Evolutionary conservation across 2,329 filamentous ascomycete genomes (phyloP).

Genomic region (Fusarium graminum): DNA sequence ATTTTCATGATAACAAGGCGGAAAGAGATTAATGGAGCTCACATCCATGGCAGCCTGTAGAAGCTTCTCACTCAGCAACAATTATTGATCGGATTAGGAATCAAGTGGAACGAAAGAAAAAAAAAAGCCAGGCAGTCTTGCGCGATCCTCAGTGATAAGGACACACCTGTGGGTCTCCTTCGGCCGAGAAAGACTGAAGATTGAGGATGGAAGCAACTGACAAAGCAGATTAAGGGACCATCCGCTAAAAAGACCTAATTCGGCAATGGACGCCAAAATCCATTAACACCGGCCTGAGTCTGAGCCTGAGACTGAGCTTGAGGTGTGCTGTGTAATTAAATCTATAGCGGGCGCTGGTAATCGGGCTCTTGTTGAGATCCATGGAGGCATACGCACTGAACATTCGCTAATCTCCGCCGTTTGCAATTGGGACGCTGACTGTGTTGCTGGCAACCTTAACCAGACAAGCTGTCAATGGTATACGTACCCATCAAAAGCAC

Average conservation of each 20-base stretch:
- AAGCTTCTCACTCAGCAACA: conserved; percentile 37
- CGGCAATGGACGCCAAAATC: conserved; percentile 11
- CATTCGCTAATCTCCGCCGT: conserved; percentile 37
- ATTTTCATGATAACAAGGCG: conserved; percentile 1
- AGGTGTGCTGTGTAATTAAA: conserved; percentile 9
- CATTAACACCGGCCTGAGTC: conserved; percentile 19
- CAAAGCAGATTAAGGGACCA: conserved; percentile 43
- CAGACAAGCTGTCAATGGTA: conserved; percentile 39
- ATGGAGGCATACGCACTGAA: background rate
- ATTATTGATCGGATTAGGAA: conserved; percentile 42
- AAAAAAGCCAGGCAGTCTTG: conserved; percentile 18
- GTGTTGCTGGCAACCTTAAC: conserved; percentile 40
- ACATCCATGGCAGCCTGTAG: conserved; percentile 17
- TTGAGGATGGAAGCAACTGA: conserved; percentile 22
- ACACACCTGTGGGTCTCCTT: conserved; percentile 22
- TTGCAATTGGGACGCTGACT: conserved; percentile 34
- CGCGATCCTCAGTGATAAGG: conserved; percentile 19
- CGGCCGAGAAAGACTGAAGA: conserved; percentile 32
- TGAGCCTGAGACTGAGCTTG: conserved; percentile 10
- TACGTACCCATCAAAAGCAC: conserved; percentile 24
- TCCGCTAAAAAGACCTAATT: conserved; percentile 28
- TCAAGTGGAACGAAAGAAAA: conserved; percentile 15
- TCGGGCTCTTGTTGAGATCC: conserved; percentile 13
- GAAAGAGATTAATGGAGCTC: conserved; percentile 5
- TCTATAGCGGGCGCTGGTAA: conserved; percentile 16